Evolutionary conservation across 2,329 filamentous ascomycete genomes (phyloP).

Genomic region (Biscogniauxia sp.): DNA sequence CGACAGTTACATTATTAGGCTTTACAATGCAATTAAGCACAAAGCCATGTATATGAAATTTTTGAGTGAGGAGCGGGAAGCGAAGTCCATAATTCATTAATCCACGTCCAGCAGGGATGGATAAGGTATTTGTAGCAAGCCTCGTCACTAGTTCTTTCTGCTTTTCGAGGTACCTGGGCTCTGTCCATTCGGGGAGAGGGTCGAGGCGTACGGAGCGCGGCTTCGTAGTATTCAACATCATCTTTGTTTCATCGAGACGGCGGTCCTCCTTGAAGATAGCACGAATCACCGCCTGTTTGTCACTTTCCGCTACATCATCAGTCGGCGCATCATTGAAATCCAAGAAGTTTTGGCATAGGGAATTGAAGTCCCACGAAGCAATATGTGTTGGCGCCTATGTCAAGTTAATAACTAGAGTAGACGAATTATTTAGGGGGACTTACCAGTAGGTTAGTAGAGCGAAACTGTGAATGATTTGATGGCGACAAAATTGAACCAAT

Average conservation of each 20-base stretch:
- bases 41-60: constrained; percentile 85
- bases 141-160: constrained; percentile 89
- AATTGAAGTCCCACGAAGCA: constrained; percentile 70
- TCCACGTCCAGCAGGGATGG: constrained; percentile 81
- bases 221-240: constrained; percentile 80
- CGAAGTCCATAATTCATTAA: constrained; percentile 86
- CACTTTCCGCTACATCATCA: constrained; percentile 78
- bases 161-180: constrained; percentile 83
- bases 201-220: constrained; percentile 75
- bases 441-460: constrained; percentile 42
- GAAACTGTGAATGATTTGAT: constrained; percentile 36
- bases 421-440: constrained; percentile 19
- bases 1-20: constrained; percentile 86
- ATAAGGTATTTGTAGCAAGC: constrained; percentile 82
- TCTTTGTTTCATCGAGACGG: constrained; percentile 80
- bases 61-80: constrained; percentile 87
- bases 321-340: constrained; percentile 58
- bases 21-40: constrained; percentile 90
- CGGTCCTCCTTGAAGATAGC: constrained; percentile 90
- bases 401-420: constrained; percentile 23
- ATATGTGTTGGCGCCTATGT: constrained; percentile 59
- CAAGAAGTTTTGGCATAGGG: constrained; percentile 69
- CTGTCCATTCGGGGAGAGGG: constrained; percentile 73
- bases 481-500: constrained; percentile 64
- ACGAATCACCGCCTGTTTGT: constrained; percentile 78